These are phyloP conservation scores for Russula olivacea DNA, from an alignment of 768 basidiomycete genomes.

Conservation along the genomic window DNA sequence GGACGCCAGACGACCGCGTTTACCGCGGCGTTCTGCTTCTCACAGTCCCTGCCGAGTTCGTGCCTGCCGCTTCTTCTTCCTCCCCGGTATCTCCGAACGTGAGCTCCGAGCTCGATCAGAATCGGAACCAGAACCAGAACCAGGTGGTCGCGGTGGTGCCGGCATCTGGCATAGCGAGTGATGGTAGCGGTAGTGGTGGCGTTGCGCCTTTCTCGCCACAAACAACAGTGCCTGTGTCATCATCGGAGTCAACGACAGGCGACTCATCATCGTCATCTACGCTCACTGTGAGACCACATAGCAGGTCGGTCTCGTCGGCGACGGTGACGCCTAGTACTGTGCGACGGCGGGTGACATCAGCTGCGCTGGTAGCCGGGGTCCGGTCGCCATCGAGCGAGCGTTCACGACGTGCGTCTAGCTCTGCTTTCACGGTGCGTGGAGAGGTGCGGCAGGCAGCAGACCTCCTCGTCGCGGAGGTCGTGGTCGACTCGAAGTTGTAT, in stretches of 20 bases:
- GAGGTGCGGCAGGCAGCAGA: constrained; percentile 60
- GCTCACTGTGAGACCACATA: constrained; percentile 14
- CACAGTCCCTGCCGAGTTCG: constrained; percentile 27
- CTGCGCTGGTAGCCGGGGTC: constrained; percentile 22
- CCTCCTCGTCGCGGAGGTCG: constrained; percentile 68
- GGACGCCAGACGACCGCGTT: constrained; percentile 43
- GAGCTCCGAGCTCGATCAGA: constrained; percentile 7
- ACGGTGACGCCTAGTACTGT: neutral
- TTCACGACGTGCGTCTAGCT: constrained; percentile 36
- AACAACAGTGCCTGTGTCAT: neutral
- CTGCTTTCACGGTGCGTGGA: constrained; percentile 57
- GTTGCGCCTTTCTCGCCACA: neutral
- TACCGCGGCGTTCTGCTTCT: constrained; percentile 51
- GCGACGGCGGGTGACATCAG: constrained; percentile 20
- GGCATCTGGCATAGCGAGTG: neutral
- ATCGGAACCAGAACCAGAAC: too few species aligned
- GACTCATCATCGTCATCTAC: constrained; percentile 14
- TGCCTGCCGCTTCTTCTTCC: constrained; percentile 11
- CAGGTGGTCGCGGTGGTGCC: neutral
- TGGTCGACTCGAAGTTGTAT: constrained; percentile 78
- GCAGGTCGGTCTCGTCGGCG: constrained; percentile 21
- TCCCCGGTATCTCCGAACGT: constrained; percentile 16
- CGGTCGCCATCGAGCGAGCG: constrained; percentile 35
- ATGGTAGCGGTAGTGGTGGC: neutral
- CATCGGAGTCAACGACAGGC: constrained; percentile 2